Evolutionary conservation across 1,284 basidiomycete species (phyloP), one percentile per base, ranked within the genome.

Genomic region (Agroathelia rolfsii): DNA sequence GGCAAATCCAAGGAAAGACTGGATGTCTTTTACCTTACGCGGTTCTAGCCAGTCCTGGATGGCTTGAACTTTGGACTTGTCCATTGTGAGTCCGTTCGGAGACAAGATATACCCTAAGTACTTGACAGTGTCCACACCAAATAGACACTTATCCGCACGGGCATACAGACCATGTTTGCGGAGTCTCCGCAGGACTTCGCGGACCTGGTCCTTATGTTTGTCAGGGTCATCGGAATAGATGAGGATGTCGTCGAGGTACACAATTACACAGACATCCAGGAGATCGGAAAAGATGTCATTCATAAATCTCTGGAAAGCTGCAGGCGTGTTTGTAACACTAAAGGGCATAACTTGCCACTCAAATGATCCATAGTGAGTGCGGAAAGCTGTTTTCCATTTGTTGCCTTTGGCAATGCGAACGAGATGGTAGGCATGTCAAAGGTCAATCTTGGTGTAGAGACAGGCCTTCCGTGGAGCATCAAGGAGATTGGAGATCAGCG

Each of bases 81-180:
- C 47, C 55, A 61, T 58, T 0, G 16, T 12, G 11, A 59, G 30
- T 0, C 51, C 47, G 6, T 44, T 29, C 35, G 39, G 19, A 0
- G 24, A 33, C 12, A 62, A 39, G 18, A 56, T 43, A 15, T 56
- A 44, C 5, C 66, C 64, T 0, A 72, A 50, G 45, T 59, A 72
- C n/a, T 63, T 53, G 1, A 58, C 44, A 9, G 45, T 6, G 0
- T 28, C 14, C 6, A 40, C n/a, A 16, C 53, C 43, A 41, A 66
- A 66, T 13, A 47, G 34, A 41, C 62, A 66, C 38, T 66, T 66
- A 24, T 53, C 46, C 0, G 48, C 38, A 33, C 62, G 61, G 6
- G 54, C 30, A 24, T 29, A 50, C 0, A 61, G 48, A 0, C 39
- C 18, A 22, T 57, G 33, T 2, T 52, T 28, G 0, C 40, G 23